Percentiles rank a stretch among this genome's conserved stretches.
Conservation (phyloP, 2,329 filamentous ascomycete species). For the Cordyceps cicadae region DNA sequence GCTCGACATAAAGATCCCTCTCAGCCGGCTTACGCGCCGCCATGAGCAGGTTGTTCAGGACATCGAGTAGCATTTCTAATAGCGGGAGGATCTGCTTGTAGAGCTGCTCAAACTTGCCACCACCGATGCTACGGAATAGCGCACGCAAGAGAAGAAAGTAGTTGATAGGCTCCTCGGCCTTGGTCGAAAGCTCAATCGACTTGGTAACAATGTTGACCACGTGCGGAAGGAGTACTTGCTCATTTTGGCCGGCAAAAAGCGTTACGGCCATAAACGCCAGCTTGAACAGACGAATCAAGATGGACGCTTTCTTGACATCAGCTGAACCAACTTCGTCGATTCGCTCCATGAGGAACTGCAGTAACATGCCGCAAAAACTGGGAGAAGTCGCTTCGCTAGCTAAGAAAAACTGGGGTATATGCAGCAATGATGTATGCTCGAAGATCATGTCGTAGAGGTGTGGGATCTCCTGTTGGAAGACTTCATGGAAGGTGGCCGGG, state of each 20-base stretch:
- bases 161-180: slow-evolving; percentile 95
- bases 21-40: slow-evolving; percentile 85
- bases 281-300: slow-evolving; percentile 90
- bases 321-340: slow-evolving; percentile 91
- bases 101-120: slow-evolving; percentile 91
- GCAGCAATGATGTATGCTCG: slow-evolving; percentile 85
- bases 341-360: slow-evolving; percentile 94
- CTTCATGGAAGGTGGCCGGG: slow-evolving; percentile 95
- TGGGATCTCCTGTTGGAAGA: slow-evolving; percentile 95
- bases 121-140: slow-evolving; percentile 91
- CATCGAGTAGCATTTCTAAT: slow-evolving; percentile 93
- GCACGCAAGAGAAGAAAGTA: slow-evolving; percentile 92
- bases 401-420: slow-evolving; percentile 95
- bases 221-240: slow-evolving; percentile 89
- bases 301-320: slow-evolving; percentile 86
- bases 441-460: slow-evolving; percentile 97
- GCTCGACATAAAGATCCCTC: slow-evolving; percentile 90
- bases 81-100: slow-evolving; percentile 97
- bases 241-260: slow-evolving; percentile 87
- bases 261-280: slow-evolving; percentile 99
- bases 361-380: slow-evolving; percentile 94
- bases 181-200: slow-evolving; percentile 92
- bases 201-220: slow-evolving; percentile 96
- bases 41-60: slow-evolving; percentile 87
- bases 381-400: slow-evolving; percentile 98